Conservation (phyloP, 306 rosid species). For the Canavalia gladiata region DNA sequence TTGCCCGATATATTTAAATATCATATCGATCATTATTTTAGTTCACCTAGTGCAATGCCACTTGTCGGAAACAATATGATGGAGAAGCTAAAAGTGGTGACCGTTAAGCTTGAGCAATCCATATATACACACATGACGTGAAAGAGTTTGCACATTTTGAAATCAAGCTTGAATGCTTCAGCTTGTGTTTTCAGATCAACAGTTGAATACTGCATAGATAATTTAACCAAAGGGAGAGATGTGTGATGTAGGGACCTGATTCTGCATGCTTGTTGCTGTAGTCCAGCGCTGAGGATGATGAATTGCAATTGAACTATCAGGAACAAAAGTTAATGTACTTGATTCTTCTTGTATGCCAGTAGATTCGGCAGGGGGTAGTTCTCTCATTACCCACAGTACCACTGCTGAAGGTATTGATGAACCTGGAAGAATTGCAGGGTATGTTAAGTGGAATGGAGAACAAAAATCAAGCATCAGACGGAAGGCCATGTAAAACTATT, state of each 20-base stretch:
- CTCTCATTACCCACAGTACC: conserved; percentile 89
- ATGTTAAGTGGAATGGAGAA: conserved; percentile 32
- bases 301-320: conserved; percentile 57
- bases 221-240: conserved; percentile 36
- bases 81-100: conserved; percentile 38
- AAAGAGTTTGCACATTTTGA: neutral
- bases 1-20: conserved; percentile 30
- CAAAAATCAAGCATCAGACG: conserved; percentile 6
- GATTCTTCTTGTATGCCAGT: conserved; percentile 64
- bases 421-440: conserved; percentile 60
- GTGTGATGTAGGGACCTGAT: conserved; percentile 66
- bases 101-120: conserved; percentile 41
- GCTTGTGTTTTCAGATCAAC: neutral
- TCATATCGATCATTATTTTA: conserved; percentile 16
- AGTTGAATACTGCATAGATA: conserved; percentile 25
- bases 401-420: conserved; percentile 83
- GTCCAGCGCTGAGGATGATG: conserved; percentile 80
- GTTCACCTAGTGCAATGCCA: conserved; percentile 37
- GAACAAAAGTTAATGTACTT: conserved; percentile 67
- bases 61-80: conserved; percentile 43
- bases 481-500: conserved; percentile 16
- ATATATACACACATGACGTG: conserved; percentile 25
- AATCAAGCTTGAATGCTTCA: conserved; percentile 36
- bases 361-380: conserved; percentile 68
- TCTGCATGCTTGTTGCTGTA: conserved; percentile 66